Base-by-base conservation (phyloP, 345 rosid species). In the Eucalyptus pauciflora region DNA sequence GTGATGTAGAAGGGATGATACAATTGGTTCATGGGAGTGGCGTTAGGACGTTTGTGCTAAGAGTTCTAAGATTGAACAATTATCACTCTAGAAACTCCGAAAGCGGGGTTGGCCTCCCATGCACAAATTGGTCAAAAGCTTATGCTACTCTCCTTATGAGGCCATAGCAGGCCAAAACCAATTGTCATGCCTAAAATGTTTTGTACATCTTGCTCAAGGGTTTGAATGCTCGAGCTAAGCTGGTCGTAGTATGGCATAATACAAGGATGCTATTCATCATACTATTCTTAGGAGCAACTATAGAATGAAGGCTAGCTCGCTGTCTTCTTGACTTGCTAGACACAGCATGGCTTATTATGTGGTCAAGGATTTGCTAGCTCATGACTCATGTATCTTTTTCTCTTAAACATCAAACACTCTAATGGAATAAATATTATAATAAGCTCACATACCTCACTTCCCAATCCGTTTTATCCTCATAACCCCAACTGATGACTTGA, bases 401-500 rank as follows among this genome's bases (percentile, higher is more conserved):
- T 60, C 69, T 27, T 60, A 60, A 60, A 60, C 69, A 60, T 85
- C 45, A 54, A 33, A 33, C 10, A 22, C 27, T 56, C n/a, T 49
- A 8, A 9, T 56, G 64, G 60, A 67, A 86, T 12, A 62, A 17
- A 41, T 43, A 50, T 24, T 49, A 87, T 27, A 11, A 86, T 52
- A 29, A 54, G 24, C 58, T 41, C 80, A 51, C 90, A 62, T 86
- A 95, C 98, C 97, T 97, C 99, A 88, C 86, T 89, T 93, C 98
- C 99, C 99, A 52, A 16, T 96, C 99, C 52, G 97, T 90, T 91
- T 97, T 97, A 88, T 96, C 99, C 92, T 96, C 99, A 1, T 97
- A 97, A 8, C 99, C 97, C 90, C 99, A 96, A 89, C 99, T 94
- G 89, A 97, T 97, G 91, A 97, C 98, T 92, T 97, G 99, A 90